Conservation (phyloP, 208 protist genomes). For the Porcisia deanei region DNA sequence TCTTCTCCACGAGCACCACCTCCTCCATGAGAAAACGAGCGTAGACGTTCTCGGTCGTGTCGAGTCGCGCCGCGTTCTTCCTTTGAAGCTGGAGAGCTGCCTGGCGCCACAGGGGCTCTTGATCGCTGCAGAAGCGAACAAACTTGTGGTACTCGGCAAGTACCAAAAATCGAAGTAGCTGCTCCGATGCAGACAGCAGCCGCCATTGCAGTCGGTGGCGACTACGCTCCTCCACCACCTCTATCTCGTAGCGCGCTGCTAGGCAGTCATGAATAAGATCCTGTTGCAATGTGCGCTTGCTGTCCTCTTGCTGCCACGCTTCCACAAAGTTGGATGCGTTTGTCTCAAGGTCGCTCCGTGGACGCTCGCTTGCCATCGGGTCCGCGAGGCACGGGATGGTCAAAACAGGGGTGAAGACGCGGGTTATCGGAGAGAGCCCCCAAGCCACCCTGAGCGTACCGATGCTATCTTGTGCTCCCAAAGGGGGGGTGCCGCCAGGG, state of each 20-base stretch:
- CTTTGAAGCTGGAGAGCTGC: slow-evolving; percentile 37
- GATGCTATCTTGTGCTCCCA: background rate
- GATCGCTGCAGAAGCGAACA: slow-evolving; percentile 36
- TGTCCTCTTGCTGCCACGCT: slow-evolving; percentile 10
- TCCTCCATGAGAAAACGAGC: slow-evolving; percentile 48
- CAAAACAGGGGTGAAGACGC: slow-evolving; percentile 14
- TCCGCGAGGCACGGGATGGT: slow-evolving; percentile 14
- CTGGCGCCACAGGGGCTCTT: slow-evolving; percentile 47
- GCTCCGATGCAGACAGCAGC: slow-evolving; percentile 27
- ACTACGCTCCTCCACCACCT: slow-evolving; percentile 32
- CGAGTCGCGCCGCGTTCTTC: slow-evolving; percentile 41
- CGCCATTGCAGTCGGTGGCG: slow-evolving; percentile 32
- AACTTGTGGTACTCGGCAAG: slow-evolving; percentile 42
- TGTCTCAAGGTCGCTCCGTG: slow-evolving; percentile 4
- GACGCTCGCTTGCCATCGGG: background rate
- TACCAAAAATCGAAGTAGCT: slow-evolving; percentile 28
- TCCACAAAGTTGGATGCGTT: slow-evolving; percentile 36
- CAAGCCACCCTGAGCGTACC: background rate
- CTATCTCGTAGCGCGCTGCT: slow-evolving; percentile 4
- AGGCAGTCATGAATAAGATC: slow-evolving; percentile 39
- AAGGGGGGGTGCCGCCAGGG: background rate
- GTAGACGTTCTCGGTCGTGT: slow-evolving; percentile 50
- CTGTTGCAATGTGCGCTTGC: slow-evolving; percentile 8
- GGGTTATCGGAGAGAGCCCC: background rate
- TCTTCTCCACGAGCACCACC: slow-evolving; percentile 32